Percentiles rank a stretch among this genome's conserved stretches.
These are phyloP conservation scores for Combretum micranthum DNA, from an alignment of 345 rosid genomes.

Conservation along the genomic window DNA sequence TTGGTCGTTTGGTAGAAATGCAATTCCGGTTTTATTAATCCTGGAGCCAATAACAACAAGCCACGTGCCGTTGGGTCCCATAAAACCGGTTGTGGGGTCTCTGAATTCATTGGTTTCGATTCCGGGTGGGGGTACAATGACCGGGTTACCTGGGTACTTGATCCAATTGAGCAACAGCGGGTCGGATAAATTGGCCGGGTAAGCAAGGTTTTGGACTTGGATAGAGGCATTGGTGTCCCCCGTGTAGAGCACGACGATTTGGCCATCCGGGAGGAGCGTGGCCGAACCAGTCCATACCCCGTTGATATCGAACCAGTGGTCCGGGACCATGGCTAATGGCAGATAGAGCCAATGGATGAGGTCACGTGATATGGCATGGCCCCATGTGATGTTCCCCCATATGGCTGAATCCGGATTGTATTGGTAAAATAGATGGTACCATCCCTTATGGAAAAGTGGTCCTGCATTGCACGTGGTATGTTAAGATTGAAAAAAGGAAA, in stretches of 20 bases:
- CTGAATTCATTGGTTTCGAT: constrained; percentile 55
- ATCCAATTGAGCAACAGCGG: constrained; percentile 83
- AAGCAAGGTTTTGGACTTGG: constrained; percentile 87
- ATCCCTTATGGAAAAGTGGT: constrained; percentile 69
- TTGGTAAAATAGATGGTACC: constrained; percentile 95
- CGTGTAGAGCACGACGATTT: constrained; percentile 71
- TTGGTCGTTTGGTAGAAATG: constrained; percentile 62
- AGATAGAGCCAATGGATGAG: constrained; percentile 86
- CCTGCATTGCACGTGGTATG: constrained; percentile 28
- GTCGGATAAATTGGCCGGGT: constrained; percentile 73
- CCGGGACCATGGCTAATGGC: constrained; percentile 74
- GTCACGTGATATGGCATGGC: constrained; percentile 84
- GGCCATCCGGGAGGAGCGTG: constrained; percentile 61
- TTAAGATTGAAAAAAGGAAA: neutral
- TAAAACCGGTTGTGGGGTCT: constrained; percentile 89
- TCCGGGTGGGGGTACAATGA: constrained; percentile 61
- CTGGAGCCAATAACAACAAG: constrained; percentile 62
- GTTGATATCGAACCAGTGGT: constrained; percentile 59
- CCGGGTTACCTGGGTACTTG: constrained; percentile 72
- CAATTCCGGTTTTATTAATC: constrained; percentile 45
- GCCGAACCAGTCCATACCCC: constrained; percentile 98
- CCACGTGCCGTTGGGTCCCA: constrained; percentile 62
- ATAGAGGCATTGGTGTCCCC: constrained; percentile 48
- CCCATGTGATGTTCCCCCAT: constrained; percentile 99
- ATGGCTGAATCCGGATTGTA: constrained; percentile 83